Conservation (phyloP, 2,329 filamentous ascomycete genomes). For the Cytospora paraplurivora region DNA sequence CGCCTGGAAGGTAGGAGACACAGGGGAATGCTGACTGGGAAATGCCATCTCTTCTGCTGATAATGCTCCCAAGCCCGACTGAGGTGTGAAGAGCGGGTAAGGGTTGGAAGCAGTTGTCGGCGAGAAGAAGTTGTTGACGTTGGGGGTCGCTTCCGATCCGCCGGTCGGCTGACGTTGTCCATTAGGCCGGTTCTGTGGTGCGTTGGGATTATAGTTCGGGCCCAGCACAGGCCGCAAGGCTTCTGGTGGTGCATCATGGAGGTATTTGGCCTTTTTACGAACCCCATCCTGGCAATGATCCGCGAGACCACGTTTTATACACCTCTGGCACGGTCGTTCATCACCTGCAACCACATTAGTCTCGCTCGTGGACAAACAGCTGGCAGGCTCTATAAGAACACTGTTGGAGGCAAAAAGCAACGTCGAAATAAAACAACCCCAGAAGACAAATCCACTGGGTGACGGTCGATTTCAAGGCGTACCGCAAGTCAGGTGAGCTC, state of each 20-base stretch:
- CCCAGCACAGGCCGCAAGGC: slow-evolving; percentile 84
- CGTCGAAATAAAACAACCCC: not conserved
- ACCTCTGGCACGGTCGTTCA: slow-evolving; percentile 89
- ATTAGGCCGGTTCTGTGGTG: slow-evolving; percentile 47
- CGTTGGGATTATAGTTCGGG: slow-evolving; percentile 65
- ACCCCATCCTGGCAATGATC: slow-evolving; percentile 95
- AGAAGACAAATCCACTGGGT: slow-evolving; percentile 26
- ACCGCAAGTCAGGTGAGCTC: slow-evolving; percentile 98
- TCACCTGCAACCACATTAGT: slow-evolving; percentile 66
- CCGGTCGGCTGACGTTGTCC: slow-evolving; percentile 52
- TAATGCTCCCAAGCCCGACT: slow-evolving; percentile 48
- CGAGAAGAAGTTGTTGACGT: slow-evolving; percentile 48
- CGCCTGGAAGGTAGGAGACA: slow-evolving; percentile 71
- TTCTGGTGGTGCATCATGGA: slow-evolving; percentile 91
- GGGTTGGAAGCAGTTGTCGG: slow-evolving; percentile 47
- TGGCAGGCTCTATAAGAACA: not conserved
- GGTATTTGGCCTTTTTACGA: slow-evolving; percentile 98
- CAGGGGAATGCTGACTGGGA: slow-evolving; percentile 69
- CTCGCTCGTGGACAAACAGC: slow-evolving; percentile 2
- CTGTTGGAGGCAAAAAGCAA: not conserved
- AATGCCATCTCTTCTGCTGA: slow-evolving; percentile 57
- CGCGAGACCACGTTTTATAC: slow-evolving; percentile 89
- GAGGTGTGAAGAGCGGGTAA: slow-evolving; percentile 56
- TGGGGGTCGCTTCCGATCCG: slow-evolving; percentile 49
- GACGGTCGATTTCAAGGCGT: slow-evolving; percentile 51